Percentiles rank a stretch among this genome's conserved stretches.
These are phyloP conservation scores for Mycena amicta DNA, from an alignment of 768 basidiomycete genomes.

Conservation along the genomic window DNA sequence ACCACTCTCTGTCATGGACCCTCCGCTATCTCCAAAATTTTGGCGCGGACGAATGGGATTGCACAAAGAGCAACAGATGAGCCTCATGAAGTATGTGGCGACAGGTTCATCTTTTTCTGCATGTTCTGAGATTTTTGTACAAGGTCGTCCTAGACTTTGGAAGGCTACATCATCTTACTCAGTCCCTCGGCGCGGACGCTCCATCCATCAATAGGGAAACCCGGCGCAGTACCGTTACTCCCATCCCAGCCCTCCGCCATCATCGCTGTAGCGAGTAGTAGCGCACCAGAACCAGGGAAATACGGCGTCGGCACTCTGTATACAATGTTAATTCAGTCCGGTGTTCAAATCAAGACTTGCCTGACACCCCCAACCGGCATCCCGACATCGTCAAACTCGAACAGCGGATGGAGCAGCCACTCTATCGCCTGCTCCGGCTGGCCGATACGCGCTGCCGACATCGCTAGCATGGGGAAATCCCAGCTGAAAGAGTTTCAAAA, in stretches of 20 bases:
- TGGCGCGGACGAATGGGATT: conserved; percentile 80
- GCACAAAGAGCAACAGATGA: conserved; percentile 56
- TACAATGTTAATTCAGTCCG: conserved; percentile 1
- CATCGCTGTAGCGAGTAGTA: conserved; percentile 57
- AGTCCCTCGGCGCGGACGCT: conserved; percentile 38
- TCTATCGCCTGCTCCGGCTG: conserved; percentile 52
- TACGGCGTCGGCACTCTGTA: conserved; percentile 55
- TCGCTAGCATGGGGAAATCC: conserved; percentile 67
- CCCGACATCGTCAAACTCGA: conserved; percentile 60
- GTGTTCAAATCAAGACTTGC: neutral
- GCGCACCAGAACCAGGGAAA: conserved; percentile 56
- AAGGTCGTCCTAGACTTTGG: too few relatives aligned
- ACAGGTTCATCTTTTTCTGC: neutral
- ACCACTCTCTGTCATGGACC: conserved; percentile 30
- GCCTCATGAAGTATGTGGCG: conserved; percentile 29
- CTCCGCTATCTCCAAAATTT: conserved; percentile 47
- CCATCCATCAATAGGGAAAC: conserved; percentile 45
- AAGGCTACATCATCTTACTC: conserved; percentile 36
- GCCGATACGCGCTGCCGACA: conserved; percentile 60
- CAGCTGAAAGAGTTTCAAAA: conserved; percentile 39
- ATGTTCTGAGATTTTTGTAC: neutral
- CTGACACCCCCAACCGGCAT: conserved; percentile 60
- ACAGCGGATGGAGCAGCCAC: conserved; percentile 56
- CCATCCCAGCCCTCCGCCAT: conserved; percentile 65
- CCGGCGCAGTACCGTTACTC: conserved; percentile 37